phyloP scores from a whole-genome alignment of 2,329 filamentous ascomycete genomes.

The Didymella glomerata region DNA sequence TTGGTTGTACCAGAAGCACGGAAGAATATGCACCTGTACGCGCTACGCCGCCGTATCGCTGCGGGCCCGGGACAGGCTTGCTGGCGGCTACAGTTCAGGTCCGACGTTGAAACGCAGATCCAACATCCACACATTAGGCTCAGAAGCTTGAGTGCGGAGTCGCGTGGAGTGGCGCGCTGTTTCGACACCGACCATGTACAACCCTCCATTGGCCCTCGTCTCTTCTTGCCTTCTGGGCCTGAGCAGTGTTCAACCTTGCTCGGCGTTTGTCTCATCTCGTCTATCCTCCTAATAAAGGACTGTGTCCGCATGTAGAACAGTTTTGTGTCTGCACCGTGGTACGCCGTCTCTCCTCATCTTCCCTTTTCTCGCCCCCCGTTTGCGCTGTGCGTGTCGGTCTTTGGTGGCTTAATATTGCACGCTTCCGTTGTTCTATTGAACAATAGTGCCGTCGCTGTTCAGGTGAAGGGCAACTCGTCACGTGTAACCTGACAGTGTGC shows the following conservation, averaged over 20 bases:
- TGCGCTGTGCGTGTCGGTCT: conserved; percentile 27
- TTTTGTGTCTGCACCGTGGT: conserved; percentile 26
- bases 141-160: conserved; percentile 45
- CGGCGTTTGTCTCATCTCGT: conserved; percentile 44
- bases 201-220: conserved; percentile 47
- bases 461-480: conserved; percentile 38
- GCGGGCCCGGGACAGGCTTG: conserved; percentile 34
- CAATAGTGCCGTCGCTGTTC: conserved; percentile 39
- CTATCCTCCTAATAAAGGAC: conserved; percentile 45
- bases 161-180: conserved; percentile 46
- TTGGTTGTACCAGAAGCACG: conserved; percentile 25
- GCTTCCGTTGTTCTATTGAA: conserved; percentile 33
- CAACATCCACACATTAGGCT: conserved; percentile 44
- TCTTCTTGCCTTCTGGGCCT: conserved; percentile 36
- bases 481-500: conserved; percentile 31
- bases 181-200: conserved; percentile 40
- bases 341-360: conserved; percentile 30
- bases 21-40: conserved; percentile 33
- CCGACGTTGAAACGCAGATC: conserved; percentile 48
- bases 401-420: conserved; percentile 25
- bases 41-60: conserved; percentile 38
- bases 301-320: conserved; percentile 29
- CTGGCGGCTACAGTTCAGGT: conserved; percentile 50
- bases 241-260: conserved; percentile 29
- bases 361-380: conserved; percentile 25